phyloP scores from a whole-genome alignment of 768 basidiomycete species.

The Omphalotus guepiniiformis region DNA sequence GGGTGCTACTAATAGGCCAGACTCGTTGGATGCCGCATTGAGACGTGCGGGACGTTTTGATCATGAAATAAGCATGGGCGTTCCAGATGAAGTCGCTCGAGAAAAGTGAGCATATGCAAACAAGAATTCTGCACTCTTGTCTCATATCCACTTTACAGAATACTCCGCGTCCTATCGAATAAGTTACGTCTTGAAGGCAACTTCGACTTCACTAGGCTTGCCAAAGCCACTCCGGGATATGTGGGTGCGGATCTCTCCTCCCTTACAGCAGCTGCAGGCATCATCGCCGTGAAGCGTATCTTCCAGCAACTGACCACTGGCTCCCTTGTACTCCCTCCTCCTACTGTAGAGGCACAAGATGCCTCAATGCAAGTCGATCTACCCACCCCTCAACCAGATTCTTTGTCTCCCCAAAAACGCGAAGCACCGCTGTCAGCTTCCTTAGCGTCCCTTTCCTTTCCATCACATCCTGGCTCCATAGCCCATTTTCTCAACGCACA shows the following conservation, averaged over 20 bases:
- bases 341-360: constrained; percentile 35
- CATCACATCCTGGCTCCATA: constrained; percentile 63
- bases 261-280: constrained; percentile 88
- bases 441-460: constrained; percentile 22
- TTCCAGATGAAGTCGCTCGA: constrained; percentile 88
- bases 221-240: constrained; percentile 94
- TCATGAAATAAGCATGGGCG: constrained; percentile 96
- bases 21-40: constrained; percentile 90
- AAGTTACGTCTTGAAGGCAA: constrained; percentile 84
- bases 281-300: constrained; percentile 94
- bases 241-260: constrained; percentile 94
- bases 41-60: constrained; percentile 94
- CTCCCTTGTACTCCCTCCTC: constrained; percentile 50
- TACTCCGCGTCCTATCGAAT: constrained; percentile 78
- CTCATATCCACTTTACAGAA: constrained; percentile 48
- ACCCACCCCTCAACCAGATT: constrained; percentile 8
- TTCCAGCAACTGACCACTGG: constrained; percentile 77
- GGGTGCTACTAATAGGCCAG: constrained; percentile 94
- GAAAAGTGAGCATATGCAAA: constrained; percentile 83
- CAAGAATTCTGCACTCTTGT: too few relatives aligned
- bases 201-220: constrained; percentile 80
- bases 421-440: too few relatives aligned
- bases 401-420: constrained; percentile 9
- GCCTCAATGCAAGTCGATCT: constrained; percentile 42
- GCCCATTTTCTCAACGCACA: constrained; percentile 87